phyloP scores from a whole-genome alignment of 139 green algal species.

The Chlorella sp. region DNA sequence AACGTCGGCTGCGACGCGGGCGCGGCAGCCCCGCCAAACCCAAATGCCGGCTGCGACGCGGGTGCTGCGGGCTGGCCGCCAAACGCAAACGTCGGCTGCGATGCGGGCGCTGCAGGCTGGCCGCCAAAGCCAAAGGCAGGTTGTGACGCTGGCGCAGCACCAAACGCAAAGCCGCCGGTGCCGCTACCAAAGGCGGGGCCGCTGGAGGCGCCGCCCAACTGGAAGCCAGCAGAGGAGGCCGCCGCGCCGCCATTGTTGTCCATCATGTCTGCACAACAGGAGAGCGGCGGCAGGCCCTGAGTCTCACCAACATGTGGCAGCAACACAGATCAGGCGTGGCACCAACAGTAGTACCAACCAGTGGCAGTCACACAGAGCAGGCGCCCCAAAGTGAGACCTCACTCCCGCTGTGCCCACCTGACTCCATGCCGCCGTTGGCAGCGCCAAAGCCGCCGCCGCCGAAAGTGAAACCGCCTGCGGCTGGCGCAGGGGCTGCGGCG shows the following conservation, averaged over 20 bases:
- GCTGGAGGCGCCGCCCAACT: constrained; percentile 6
- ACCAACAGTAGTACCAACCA: too few species aligned
- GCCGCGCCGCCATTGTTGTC: constrained; percentile 11
- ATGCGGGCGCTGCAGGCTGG: not conserved
- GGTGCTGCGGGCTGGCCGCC: not conserved
- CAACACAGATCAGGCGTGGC: too few species aligned
- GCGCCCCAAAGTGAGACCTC: too few species aligned
- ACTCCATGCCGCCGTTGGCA: constrained; percentile 6
- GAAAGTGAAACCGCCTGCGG: too few species aligned
- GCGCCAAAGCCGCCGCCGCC: not conserved
- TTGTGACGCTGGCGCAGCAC: not conserved
- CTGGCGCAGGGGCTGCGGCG: too few species aligned
- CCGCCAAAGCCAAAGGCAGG: constrained; percentile 9
- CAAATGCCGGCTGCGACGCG: not conserved
- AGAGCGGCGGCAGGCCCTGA: not conserved
- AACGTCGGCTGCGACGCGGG: not conserved
- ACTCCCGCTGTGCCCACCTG: too few species aligned
- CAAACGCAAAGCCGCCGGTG: not conserved
- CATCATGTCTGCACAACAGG: not conserved
- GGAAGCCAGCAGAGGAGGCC: not conserved
- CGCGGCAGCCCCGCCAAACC: not conserved
- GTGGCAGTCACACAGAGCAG: too few species aligned
- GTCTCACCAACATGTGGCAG: too few species aligned
- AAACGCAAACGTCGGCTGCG: not conserved
- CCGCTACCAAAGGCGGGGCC: constrained; percentile 7